Evolutionary conservation across 164 flowering plant species (phyloP).

Genomic region (Annona cherimola): DNA sequence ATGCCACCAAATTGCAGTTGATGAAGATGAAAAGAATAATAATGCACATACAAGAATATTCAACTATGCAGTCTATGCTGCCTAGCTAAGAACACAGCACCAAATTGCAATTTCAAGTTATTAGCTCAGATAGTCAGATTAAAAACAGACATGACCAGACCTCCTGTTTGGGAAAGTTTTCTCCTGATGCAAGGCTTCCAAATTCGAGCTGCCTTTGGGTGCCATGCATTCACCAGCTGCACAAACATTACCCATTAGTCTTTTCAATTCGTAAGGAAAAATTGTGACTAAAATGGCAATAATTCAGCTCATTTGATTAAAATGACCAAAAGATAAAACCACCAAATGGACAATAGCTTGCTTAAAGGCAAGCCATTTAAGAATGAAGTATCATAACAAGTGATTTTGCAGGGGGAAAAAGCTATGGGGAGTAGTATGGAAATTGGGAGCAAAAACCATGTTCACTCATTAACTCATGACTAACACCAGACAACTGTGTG

Average conservation of each 20-base stretch:
- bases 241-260: constrained; percentile 11
- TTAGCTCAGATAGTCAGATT: background rate
- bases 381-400: too few relatives aligned
- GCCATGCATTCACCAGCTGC: constrained; percentile 74
- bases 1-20: too few relatives aligned
- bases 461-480: background rate
- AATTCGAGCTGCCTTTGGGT: constrained; percentile 35
- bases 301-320: background rate
- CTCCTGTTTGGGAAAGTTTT: constrained; percentile 36
- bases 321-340: background rate
- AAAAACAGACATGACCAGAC: constrained; percentile 26
- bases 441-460: too few relatives aligned
- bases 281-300: background rate
- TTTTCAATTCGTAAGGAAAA: background rate
- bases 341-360: background rate
- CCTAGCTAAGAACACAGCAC: background rate
- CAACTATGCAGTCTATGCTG: background rate
- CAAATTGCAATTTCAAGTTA: background rate
- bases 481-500: background rate
- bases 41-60: too few relatives aligned
- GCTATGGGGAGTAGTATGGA: too few relatives aligned
- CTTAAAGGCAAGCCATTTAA: background rate
- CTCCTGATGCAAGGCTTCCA: constrained; percentile 68
- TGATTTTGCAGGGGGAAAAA: too few relatives aligned
- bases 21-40: too few relatives aligned